Conservation (phyloP, 139 green algal genomes). For the Eudorina sp. region DNA sequence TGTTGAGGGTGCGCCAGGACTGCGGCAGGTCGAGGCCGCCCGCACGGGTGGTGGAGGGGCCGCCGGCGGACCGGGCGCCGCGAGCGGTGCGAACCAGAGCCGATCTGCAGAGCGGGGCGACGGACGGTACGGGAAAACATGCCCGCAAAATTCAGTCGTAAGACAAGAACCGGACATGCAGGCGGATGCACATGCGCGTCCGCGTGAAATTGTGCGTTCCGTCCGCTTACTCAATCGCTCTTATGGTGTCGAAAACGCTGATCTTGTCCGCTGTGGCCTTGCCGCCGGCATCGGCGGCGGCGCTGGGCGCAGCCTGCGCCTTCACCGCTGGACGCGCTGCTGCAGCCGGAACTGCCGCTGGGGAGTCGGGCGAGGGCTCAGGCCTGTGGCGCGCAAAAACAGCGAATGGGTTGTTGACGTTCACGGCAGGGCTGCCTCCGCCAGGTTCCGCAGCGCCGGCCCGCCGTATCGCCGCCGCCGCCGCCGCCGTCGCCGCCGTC, state of each 20-base stretch:
- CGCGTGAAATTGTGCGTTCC: too few relatives aligned
- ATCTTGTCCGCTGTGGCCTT: not conserved
- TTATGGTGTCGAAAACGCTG: not conserved
- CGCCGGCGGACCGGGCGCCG: not conserved
- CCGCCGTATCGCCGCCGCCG: not conserved
- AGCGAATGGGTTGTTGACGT: constrained; percentile 34
- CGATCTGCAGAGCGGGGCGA: too few relatives aligned
- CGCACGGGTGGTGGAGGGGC: not conserved
- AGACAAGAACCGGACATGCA: too few relatives aligned
- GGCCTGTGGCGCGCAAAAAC: not conserved
- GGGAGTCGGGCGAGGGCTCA: too few relatives aligned
- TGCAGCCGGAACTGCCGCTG: too few relatives aligned
- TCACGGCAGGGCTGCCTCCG: too few relatives aligned
- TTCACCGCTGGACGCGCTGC: not conserved
- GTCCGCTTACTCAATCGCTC: constrained; percentile 8
- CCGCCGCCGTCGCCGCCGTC: not conserved
- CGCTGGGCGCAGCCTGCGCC: not conserved
- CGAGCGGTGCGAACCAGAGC: not conserved
- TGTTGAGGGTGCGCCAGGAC: not conserved
- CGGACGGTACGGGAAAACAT: too few relatives aligned
- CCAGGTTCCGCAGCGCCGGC: not conserved
- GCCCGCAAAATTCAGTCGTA: too few relatives aligned
- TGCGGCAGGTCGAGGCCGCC: not conserved
- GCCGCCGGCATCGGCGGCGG: not conserved
- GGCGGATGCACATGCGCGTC: too few relatives aligned